Conservation (phyloP, 2,329 filamentous ascomycete species). For the Cercospora zeae-maydis region DNA sequence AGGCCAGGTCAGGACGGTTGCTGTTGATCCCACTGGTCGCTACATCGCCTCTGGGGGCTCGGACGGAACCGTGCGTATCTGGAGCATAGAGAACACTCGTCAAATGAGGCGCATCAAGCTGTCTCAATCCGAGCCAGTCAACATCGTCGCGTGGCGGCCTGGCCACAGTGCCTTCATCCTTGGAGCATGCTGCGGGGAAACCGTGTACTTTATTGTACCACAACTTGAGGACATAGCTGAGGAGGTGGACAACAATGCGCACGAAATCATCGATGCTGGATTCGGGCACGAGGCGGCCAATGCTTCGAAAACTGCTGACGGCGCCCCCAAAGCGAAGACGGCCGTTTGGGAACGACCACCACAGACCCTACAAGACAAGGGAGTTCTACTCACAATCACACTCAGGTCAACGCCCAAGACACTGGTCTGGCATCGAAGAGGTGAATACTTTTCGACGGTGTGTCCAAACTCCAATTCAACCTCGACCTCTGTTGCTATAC, state of each 20-base stretch:
- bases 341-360: conserved; percentile 82
- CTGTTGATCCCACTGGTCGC: conserved; percentile 78
- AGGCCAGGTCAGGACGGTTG: conserved; percentile 78
- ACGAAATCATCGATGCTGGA: conserved; percentile 77
- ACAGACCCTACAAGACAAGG: conserved; percentile 66
- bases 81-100: conserved; percentile 81
- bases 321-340: conserved; percentile 65
- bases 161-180: conserved; percentile 75
- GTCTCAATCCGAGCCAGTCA: conserved; percentile 72
- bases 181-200: conserved; percentile 78
- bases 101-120: conserved; percentile 83
- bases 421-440: conserved; percentile 87
- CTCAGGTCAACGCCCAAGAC: conserved; percentile 69
- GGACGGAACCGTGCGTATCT: conserved; percentile 86
- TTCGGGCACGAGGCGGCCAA: conserved; percentile 84
- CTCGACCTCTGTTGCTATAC: conserved; percentile 76
- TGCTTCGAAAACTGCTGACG: conserved; percentile 48
- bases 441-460: conserved; percentile 91
- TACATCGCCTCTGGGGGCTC: conserved; percentile 91
- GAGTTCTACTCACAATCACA: conserved; percentile 75
- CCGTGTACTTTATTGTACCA: conserved; percentile 77
- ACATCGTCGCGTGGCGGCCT: conserved; percentile 86
- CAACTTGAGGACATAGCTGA: conserved; percentile 27
- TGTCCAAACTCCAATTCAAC: conserved; percentile 69
- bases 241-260: conserved; percentile 64